A percentile compares a stretch with the other conserved stretches of the same genome.
Conservation (phyloP, 441 rosid genomes). For the Monsonia emarginata region DNA sequence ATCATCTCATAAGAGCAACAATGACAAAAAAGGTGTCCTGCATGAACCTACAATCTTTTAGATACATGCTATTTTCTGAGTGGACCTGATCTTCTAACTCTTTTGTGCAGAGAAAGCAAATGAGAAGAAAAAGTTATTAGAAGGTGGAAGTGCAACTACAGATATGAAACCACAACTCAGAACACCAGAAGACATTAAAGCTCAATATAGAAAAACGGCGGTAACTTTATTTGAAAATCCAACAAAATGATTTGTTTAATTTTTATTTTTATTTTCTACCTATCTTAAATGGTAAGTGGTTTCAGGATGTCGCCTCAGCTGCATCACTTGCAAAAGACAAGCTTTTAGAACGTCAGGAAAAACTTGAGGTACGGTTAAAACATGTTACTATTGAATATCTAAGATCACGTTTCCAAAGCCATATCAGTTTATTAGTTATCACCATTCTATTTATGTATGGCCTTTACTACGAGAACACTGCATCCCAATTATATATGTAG, state of each 20-base stretch:
- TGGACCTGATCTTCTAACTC: conserved; percentile 16
- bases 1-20: conserved; percentile 28
- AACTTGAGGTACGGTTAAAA: conserved; percentile 53
- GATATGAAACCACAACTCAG: conserved; percentile 52
- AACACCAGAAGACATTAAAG: conserved; percentile 78
- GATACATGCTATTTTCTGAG: conserved; percentile 4
- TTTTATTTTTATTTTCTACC: conserved; percentile 15
- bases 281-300: conserved; percentile 14
- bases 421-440: not conserved
- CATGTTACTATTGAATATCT: not conserved
- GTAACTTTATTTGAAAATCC: conserved; percentile 25
- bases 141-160: conserved; percentile 38
- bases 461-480: not conserved
- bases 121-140: conserved; percentile 59
- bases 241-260: not conserved
- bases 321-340: conserved; percentile 73
- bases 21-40: conserved; percentile 37
- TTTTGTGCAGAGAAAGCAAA: conserved; percentile 38
- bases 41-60: conserved; percentile 6
- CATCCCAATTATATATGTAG: not conserved
- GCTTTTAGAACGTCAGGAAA: conserved; percentile 71
- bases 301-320: conserved; percentile 67
- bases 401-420: not conserved
- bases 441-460: not conserved
- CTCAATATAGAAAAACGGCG: conserved; percentile 66